These are phyloP conservation scores for Lichtheimia corymbifera DNA, from an alignment of 371 early-diverging fungal species.

Conservation along the genomic window DNA sequence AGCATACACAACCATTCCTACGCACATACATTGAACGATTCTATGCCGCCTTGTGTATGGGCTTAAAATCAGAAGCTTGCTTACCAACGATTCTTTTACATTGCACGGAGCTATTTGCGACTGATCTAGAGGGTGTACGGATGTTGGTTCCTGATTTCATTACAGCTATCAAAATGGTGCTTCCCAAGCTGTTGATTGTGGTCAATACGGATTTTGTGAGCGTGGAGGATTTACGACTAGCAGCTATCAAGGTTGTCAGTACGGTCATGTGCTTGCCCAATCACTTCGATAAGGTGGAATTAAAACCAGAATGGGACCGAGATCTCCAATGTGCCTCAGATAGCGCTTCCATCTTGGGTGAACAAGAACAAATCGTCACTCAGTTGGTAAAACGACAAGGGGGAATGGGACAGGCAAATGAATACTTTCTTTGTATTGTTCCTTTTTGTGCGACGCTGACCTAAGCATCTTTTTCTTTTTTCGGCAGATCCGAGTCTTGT, in stretches of 20 bases:
- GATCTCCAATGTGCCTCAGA: conserved; percentile 50
- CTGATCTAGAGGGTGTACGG: conserved; percentile 70
- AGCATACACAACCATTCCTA: conserved; percentile 55
- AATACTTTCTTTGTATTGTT: background rate
- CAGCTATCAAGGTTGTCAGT: conserved; percentile 67
- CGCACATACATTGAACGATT: conserved; percentile 72
- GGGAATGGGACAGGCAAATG: background rate
- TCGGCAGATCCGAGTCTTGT: conserved; percentile 56
- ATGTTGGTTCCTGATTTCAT: conserved; percentile 77
- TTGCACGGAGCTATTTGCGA: conserved; percentile 63
- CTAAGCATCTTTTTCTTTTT: too few species aligned
- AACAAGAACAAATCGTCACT: conserved; percentile 58
- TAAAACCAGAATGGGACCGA: conserved; percentile 54
- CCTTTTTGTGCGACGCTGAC: background rate
- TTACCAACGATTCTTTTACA: conserved; percentile 69
- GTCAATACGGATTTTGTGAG: conserved; percentile 33
- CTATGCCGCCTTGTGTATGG: conserved; percentile 64
- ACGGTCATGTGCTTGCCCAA: conserved; percentile 75
- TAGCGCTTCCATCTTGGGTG: conserved; percentile 39
- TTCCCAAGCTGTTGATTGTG: conserved; percentile 56
- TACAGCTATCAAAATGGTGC: conserved; percentile 63
- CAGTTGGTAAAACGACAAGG: conserved; percentile 41
- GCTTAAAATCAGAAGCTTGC: conserved; percentile 61
- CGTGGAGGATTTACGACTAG: conserved; percentile 67
- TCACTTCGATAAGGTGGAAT: conserved; percentile 65